phyloP scores from a whole-genome alignment of 169 alveolate species.

The Cystoisospora suis region DNA sequence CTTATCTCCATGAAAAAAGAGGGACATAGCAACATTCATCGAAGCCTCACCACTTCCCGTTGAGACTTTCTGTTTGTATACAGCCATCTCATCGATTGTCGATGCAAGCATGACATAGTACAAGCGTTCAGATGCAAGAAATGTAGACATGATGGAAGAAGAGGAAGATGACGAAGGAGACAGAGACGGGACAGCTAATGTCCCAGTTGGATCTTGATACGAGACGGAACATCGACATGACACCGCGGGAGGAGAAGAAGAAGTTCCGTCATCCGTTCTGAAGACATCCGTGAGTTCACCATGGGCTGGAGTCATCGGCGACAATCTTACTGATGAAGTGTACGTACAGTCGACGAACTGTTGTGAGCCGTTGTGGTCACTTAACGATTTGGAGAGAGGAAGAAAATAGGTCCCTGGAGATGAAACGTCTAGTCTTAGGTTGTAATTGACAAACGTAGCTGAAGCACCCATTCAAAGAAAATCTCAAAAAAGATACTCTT shows the following conservation, averaged over 20 bases:
- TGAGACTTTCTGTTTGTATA: background rate
- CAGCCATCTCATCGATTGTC: background rate
- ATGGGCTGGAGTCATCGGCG: no score
- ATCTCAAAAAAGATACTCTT: background rate
- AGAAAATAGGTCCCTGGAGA: background rate
- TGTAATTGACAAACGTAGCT: slow-evolving; percentile 10
- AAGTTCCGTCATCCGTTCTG: no score
- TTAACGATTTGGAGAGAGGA: no score
- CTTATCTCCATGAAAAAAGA: background rate
- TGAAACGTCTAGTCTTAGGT: background rate
- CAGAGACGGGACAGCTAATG: background rate
- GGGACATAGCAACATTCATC: background rate
- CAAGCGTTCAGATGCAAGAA: background rate
- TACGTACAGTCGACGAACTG: no score
- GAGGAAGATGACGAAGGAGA: background rate
- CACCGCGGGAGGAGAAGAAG: no score
- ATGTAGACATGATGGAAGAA: background rate
- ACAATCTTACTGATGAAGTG: no score
- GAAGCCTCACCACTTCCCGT: background rate
- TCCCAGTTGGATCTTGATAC: no score
- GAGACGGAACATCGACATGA: no score
- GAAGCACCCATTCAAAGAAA: background rate
- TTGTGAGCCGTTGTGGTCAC: no score
- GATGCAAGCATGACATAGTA: background rate
- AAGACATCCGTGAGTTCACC: no score